A percentile compares a stretch with the other conserved stretches of the same genome.
These are phyloP conservation scores for Ganoderma boninense DNA, from an alignment of 1,284 basidiomycete species.

Conservation along the genomic window DNA sequence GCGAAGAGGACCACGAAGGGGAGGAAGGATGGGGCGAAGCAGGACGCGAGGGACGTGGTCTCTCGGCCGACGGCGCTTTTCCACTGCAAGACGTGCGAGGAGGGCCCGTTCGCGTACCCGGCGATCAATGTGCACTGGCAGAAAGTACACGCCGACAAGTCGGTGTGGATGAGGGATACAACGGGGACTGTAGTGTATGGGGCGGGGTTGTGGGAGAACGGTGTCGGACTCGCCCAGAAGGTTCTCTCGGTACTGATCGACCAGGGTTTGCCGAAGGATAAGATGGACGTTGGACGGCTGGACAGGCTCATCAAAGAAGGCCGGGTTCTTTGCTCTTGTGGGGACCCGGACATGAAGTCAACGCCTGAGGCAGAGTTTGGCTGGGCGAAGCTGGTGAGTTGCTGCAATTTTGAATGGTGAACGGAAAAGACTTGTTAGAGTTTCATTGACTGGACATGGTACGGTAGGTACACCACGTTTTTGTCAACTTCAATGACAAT, in stretches of 20 bases:
- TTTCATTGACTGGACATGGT: no score
- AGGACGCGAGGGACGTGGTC: not conserved
- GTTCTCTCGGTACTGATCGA: not conserved
- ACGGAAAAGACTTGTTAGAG: no score
- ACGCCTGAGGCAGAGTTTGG: not conserved
- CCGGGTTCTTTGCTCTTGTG: slow-evolving; percentile 21
- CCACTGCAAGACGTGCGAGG: not conserved
- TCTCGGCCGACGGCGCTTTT: not conserved
- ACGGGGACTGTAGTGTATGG: not conserved
- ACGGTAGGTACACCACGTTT: not conserved
- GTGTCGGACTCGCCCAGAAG: no score
- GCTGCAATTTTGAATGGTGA: no score
- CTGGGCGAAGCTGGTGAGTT: slow-evolving; percentile 18
- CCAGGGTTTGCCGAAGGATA: not conserved
- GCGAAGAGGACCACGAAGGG: no score
- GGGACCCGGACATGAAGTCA: slow-evolving; percentile 9
- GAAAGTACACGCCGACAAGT: not conserved
- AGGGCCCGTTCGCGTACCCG: not conserved
- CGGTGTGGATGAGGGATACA: not conserved
- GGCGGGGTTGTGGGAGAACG: not conserved
- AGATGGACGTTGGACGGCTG: not conserved
- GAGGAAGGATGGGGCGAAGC: no score
- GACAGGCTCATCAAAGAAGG: not conserved
- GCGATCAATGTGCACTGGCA: slow-evolving; percentile 15
- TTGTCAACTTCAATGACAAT: not conserved